These are phyloP conservation scores for Pythium phragmitis DNA, from an alignment of 352 stramenopile species.

Conservation along the genomic window DNA sequence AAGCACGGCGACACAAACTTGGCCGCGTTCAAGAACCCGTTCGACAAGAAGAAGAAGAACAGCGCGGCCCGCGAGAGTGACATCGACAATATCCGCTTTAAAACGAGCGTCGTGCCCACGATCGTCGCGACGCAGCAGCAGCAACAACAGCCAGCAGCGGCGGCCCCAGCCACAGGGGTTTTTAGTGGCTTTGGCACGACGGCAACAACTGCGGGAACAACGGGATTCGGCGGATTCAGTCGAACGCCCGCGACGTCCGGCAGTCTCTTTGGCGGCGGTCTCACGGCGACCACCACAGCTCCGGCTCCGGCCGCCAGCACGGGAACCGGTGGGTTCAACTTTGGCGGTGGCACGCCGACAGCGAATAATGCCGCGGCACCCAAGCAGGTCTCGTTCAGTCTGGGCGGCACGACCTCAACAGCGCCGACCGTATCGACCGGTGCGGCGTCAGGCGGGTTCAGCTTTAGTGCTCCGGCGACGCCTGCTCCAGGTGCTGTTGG, in stretches of 20 bases:
- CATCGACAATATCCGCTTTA: constrained; percentile 82
- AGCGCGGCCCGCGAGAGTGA: constrained; percentile 37
- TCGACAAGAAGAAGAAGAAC: constrained; percentile 77
- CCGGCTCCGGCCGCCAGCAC: constrained; percentile 14
- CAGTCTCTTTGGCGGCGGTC: constrained; percentile 20
- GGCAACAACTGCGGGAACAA: not conserved
- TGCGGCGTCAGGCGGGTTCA: constrained; percentile 21
- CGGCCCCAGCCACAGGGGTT: constrained; percentile 15
- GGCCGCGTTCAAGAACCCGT: constrained; percentile 68
- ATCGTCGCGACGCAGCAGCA: constrained; percentile 42
- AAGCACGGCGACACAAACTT: constrained; percentile 63
- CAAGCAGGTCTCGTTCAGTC: constrained; percentile 68
- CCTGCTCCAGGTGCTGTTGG: constrained; percentile 22
- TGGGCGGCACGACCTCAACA: constrained; percentile 14
- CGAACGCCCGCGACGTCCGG: constrained; percentile 1
- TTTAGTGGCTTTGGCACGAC: constrained; percentile 38
- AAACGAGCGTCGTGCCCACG: constrained; percentile 65
- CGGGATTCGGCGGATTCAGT: constrained; percentile 14
- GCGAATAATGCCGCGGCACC: constrained; percentile 24
- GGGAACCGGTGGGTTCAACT: constrained; percentile 37
- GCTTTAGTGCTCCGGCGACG: constrained; percentile 31
- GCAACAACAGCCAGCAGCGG: constrained; percentile 18
- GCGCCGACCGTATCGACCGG: constrained; percentile 21
- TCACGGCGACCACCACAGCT: constrained; percentile 10
- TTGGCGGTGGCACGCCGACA: constrained; percentile 20